Evolutionary conservation across 2,329 filamentous ascomycete species (phyloP), one percentile per base, ranked within the genome.

Genomic region (Ophiostoma populinum): DNA sequence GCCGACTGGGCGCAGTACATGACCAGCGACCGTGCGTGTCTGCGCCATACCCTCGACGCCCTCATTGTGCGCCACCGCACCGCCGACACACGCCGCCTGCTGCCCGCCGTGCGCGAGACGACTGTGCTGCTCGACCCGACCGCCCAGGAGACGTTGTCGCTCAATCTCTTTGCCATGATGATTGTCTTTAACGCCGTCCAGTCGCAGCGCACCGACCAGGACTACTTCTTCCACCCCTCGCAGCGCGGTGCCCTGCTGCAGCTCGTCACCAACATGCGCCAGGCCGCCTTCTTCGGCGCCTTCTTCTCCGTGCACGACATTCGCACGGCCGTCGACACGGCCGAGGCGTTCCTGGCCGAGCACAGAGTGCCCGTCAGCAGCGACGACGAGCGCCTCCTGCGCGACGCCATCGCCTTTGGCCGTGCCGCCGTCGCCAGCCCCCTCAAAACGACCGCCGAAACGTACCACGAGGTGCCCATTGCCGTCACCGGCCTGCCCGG

Each of bases 131-230:
- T 94, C 2, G 71, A 90, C 41, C 85, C 85, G 0, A 87, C 77
- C 1, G 82, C 76, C 46, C 83, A 87, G 48, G 86, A 94, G 52
- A 82, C 75, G 47, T 53, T 93, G 8, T 81, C 77, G 0, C 63
- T 86, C 18, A 93, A 93, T 44, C 56, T 92, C 1, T 94, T 94
- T 49, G 70, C 81, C 1, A 79, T 90, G 55, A 74, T 82, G 49
- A 70, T 94, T 31, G 75, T 80, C 2, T 76, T 82, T 44, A 95
- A 95, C 49, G 75, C 83, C 0, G 74, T 95, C 1, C 86, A 86
- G 17, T 93, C 85, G 5, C 81, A 94, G 49, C 65, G 86, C 9
- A 73, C 68, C 0, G 87, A 87, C 46, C 62, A 70, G 37, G 86
- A 94, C 50, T 94, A 93, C 49, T 77, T 95, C 43, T 94, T 94